Conservation (phyloP, 2,329 filamentous ascomycete genomes). For the Diaporthe citrichinensis region DNA sequence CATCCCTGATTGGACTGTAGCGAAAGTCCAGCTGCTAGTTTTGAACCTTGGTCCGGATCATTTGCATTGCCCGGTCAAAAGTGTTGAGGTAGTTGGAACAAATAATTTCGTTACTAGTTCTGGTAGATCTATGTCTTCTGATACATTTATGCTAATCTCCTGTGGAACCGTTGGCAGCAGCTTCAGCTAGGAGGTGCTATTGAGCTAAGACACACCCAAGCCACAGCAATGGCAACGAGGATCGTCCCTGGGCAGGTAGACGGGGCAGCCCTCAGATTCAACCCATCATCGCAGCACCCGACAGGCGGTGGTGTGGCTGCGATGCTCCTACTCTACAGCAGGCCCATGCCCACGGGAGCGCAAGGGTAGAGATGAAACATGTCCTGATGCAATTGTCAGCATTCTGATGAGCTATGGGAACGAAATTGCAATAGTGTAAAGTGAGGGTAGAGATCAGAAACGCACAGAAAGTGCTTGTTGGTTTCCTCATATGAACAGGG, state of each 20-base stretch:
- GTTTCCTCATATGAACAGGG: conserved; percentile 81
- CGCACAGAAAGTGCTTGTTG: conserved; percentile 74
- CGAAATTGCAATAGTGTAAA: background rate
- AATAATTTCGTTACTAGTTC: background rate
- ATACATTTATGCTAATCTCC: background rate
- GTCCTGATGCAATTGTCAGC: conserved; percentile 3
- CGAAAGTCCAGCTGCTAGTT: background rate
- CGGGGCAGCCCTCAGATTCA: background rate
- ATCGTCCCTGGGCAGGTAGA: background rate
- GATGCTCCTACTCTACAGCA: background rate
- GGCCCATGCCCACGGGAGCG: background rate
- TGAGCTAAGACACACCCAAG: background rate
- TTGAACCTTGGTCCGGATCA: background rate
- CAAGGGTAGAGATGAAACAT: too few relatives aligned
- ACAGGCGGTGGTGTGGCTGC: background rate
- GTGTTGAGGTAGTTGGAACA: background rate
- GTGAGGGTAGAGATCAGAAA: conserved; percentile 68
- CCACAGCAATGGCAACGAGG: background rate
- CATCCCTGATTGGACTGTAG: background rate
- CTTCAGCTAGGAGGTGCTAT: too few relatives aligned
- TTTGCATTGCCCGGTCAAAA: background rate
- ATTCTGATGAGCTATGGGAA: background rate
- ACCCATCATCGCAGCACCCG: background rate
- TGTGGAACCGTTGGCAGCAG: background rate
- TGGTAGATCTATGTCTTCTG: background rate